Conservation (phyloP, 305 asterid genomes). For the Rubia occidens region DNA sequence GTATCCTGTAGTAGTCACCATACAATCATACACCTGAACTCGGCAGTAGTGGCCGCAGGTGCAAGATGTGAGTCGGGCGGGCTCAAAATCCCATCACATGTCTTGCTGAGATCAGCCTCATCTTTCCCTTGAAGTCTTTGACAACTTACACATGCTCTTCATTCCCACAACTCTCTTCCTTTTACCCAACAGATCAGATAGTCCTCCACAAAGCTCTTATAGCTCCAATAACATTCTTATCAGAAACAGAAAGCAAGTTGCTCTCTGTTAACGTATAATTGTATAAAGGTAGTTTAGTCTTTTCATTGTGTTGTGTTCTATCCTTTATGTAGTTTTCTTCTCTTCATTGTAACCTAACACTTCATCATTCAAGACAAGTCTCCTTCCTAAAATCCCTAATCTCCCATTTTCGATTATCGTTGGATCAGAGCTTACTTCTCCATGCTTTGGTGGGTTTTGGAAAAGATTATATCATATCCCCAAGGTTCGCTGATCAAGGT, state of each 20-base stretch:
- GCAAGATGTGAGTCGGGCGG: constrained; percentile 22
- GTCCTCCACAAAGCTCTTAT: constrained; percentile 29
- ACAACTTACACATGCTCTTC: constrained; percentile 20
- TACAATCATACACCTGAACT: constrained; percentile 25
- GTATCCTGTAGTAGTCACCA: constrained; percentile 25
- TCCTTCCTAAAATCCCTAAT: no score
- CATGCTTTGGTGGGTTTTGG: no score
- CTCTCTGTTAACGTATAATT: no score
- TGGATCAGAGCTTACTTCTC: no score
- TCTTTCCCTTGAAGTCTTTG: constrained; percentile 21
- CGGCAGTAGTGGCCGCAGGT: constrained; percentile 18
- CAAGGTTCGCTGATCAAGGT: no score
- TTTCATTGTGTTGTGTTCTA: no score
- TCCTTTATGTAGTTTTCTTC: no score
- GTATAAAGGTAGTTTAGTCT: no score
- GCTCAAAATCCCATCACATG: constrained; percentile 23
- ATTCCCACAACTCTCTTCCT: constrained; percentile 27
- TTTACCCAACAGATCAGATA: constrained; percentile 27
- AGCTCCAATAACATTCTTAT: constrained; percentile 29
- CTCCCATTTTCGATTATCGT: no score
- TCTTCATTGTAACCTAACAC: no score
- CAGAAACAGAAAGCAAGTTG: constrained; percentile 21
- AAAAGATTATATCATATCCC: no score
- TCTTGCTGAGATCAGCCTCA: constrained; percentile 23
- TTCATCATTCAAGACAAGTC: no score